Evolutionary conservation across 495 filamentous ascomycete species (phyloP), one percentile per base, ranked within the genome.

Genomic region (Cudoniella acicularis): DNA sequence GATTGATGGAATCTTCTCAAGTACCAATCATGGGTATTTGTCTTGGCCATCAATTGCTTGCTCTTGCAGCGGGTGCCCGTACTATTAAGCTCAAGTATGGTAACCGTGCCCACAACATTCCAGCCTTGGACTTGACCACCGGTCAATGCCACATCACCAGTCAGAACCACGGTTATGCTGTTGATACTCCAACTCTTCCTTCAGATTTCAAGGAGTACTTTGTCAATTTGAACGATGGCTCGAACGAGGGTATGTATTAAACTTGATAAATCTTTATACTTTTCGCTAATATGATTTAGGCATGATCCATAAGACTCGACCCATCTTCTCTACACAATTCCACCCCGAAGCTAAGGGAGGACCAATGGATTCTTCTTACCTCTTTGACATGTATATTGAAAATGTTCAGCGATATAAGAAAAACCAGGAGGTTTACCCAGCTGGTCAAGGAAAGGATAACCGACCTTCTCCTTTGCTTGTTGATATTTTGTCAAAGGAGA

Each of bases 161-260:
- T 67, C 94, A 98, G 79, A 98, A 99, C 77, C 94, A 99, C 74
- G 94, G 94, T 47, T 99, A 99, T 67, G 94, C 94, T 17, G 92
- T 99, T 47, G 94, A 98, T 68, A 83, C 91, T 10, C 78, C 78
- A 54, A 96, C 91, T 10, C 80, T 99, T 20, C 81, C 88, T 22
- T 76, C 72, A 26, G 89, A 98, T 51, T 99, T 89, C 85, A 94
- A 93, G 79, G 93, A 96, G 69, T 96, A 96, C 78, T 98, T 98
- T 69, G 84, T 94, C 67, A 98, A 98, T 80, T 80, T 97, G 57
- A 97, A 97, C 75, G 94, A 98, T 67, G 87, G 87, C 30, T 88
- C 84, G 76, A 98, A 98, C 71, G 93, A 98, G 75, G 92, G 87
- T 75, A 65, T 47, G 69, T 64, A 16, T 54, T 40, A 23, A 11